Percentiles rank a stretch among this genome's conserved stretches.
Conservation (phyloP, 1,139 yeast genomes). For the Pichia sp. region DNA sequence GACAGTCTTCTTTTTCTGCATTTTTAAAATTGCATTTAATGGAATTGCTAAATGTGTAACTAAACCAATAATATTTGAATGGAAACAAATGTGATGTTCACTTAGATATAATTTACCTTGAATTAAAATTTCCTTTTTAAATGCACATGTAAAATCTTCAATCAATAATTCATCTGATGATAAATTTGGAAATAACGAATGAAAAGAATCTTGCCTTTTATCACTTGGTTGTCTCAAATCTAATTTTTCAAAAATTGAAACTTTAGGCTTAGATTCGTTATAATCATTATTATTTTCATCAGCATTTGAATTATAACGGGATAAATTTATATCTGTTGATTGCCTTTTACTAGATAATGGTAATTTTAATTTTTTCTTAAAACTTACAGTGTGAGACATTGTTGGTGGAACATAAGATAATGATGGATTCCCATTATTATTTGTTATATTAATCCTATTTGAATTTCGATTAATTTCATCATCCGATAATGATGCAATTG, state of each 20-base stretch:
- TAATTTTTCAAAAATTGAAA: slow-evolving; percentile 16
- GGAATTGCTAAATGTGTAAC: slow-evolving; percentile 63
- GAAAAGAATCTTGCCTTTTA: slow-evolving; percentile 59
- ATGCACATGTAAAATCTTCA: slow-evolving; percentile 67
- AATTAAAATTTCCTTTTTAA: slow-evolving; percentile 57
- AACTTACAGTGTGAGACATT: slow-evolving; percentile 10
- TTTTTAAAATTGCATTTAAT: slow-evolving; percentile 60
- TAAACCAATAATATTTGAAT: slow-evolving; percentile 70
- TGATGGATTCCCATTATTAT: not conserved
- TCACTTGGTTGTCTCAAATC: slow-evolving; percentile 24
- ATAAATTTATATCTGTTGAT: slow-evolving; percentile 3
- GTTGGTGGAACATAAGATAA: not conserved
- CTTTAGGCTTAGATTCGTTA: slow-evolving; percentile 3
- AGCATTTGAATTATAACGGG: not conserved
- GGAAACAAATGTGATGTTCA: slow-evolving; percentile 56
- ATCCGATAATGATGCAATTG: slow-evolving; percentile 1
- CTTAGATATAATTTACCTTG: slow-evolving; percentile 68
- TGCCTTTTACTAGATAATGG: slow-evolving; percentile 7
- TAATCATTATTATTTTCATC: slow-evolving; percentile 9
- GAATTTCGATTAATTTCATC: slow-evolving; percentile 2
- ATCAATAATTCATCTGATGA: slow-evolving; percentile 49
- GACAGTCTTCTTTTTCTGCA: slow-evolving; percentile 68
- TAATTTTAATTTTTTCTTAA: slow-evolving; percentile 12
- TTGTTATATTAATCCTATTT: not conserved
- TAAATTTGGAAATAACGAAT: slow-evolving; percentile 50